Evolutionary conservation across 2,329 filamentous ascomycete species (phyloP).

Genomic region (Helicocarpus griseus): DNA sequence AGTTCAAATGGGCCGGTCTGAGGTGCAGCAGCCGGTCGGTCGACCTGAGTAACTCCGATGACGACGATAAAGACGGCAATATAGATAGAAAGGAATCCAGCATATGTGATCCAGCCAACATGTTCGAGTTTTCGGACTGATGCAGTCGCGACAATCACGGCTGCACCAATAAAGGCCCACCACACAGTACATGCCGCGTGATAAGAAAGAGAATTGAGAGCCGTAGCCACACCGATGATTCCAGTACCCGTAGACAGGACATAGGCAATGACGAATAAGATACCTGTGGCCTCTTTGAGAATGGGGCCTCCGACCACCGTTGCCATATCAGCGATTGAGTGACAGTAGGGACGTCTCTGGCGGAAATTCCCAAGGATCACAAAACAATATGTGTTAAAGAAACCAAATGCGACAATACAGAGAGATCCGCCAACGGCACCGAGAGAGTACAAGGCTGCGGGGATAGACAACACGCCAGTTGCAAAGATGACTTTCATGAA

Average conservation of each 20-base stretch:
- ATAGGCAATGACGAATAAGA: conserved; percentile 49
- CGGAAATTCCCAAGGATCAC: conserved; percentile 44
- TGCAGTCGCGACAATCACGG: conserved; percentile 41
- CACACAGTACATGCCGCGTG: conserved; percentile 52
- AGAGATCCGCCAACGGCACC: conserved; percentile 41
- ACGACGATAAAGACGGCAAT: conserved; percentile 50
- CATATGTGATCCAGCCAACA: conserved; percentile 54
- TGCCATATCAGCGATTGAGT: conserved; percentile 50
- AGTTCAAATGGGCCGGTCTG: conserved; percentile 50
- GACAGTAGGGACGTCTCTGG: conserved; percentile 42
- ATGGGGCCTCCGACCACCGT: conserved; percentile 44
- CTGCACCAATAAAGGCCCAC: conserved; percentile 46
- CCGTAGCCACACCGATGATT: conserved; percentile 50
- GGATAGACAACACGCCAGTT: conserved; percentile 42
- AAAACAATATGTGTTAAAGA: conserved; percentile 41
- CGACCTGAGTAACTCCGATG: conserved; percentile 47
- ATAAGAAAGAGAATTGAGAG: conserved; percentile 49
- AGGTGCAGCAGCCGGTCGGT: conserved; percentile 52
- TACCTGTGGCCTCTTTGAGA: conserved; percentile 44
- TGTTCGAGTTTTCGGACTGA: conserved; percentile 51
- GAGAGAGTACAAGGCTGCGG: conserved; percentile 38
- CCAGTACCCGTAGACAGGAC: conserved; percentile 48
- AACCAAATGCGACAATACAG: conserved; percentile 39
- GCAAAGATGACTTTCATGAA: conserved; percentile 40
- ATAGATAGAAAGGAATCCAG: conserved; percentile 50